Conservation (phyloP, 116 monocot genomes). For the Dioscorea cayenensis region DNA sequence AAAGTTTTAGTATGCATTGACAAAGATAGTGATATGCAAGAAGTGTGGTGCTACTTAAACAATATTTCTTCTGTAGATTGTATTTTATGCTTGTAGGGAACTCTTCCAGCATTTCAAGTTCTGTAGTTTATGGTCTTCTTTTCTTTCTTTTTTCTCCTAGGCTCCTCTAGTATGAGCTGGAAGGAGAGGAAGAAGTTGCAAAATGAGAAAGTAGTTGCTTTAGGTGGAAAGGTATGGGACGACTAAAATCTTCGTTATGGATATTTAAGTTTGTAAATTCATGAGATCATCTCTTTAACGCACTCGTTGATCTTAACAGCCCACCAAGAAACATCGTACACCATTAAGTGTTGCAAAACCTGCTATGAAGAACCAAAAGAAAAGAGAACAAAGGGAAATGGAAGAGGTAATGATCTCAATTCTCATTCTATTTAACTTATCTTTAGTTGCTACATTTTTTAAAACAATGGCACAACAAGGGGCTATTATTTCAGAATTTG, state of each 20-base stretch:
- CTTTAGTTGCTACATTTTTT: neutral
- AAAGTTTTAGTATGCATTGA: neutral
- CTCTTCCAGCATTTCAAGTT: neutral
- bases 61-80: neutral
- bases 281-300: neutral
- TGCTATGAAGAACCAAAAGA: slow-evolving; percentile 46
- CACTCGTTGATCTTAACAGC: slow-evolving; percentile 14
- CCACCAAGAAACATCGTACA: slow-evolving; percentile 38
- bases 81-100: neutral
- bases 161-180: slow-evolving; percentile 49
- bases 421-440: neutral
- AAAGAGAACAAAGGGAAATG: slow-evolving; percentile 35
- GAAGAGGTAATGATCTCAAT: slow-evolving; percentile 27
- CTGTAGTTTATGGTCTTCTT: neutral
- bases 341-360: slow-evolving; percentile 43
- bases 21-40: neutral
- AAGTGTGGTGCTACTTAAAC: neutral
- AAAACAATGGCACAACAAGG: neutral
- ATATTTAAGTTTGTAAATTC: neutral
- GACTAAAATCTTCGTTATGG: neutral
- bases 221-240: slow-evolving; percentile 43
- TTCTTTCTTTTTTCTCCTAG: slow-evolving; percentile 13
- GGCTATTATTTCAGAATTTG: slow-evolving; percentile 16
- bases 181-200: slow-evolving; percentile 47
- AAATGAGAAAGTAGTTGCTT: slow-evolving; percentile 40